phyloP scores from a whole-genome alignment of 768 basidiomycete genomes.

The Exsudoporus frostii region DNA sequence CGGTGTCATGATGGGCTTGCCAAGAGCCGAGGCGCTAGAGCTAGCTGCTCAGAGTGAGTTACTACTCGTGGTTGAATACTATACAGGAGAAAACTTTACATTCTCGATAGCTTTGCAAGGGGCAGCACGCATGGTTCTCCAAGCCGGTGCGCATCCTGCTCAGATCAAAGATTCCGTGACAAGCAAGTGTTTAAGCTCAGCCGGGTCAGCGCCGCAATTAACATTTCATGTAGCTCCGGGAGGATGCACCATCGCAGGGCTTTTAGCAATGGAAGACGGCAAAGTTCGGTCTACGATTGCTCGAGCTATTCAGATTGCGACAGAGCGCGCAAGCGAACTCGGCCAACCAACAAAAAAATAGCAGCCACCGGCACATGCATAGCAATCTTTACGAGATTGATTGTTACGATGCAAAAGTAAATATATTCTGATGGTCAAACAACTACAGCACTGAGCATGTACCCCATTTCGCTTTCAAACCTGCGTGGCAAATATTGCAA shows the following conservation, averaged over 20 bases:
- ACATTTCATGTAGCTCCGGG: conserved; percentile 72
- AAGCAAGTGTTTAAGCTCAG: conserved; percentile 50
- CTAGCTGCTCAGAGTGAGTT: conserved; percentile 89
- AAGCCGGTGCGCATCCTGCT: conserved; percentile 87
- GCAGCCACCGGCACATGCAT: not conserved
- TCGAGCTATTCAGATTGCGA: conserved; percentile 89
- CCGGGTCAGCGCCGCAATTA: not conserved
- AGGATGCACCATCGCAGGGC: conserved; percentile 97
- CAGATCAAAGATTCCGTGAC: conserved; percentile 97
- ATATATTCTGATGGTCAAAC: not conserved
- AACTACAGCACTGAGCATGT: conserved; percentile 12
- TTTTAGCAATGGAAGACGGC: conserved; percentile 93
- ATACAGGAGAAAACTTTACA: not conserved
- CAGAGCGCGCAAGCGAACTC: conserved; percentile 81
- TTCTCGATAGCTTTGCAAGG: conserved; percentile 78
- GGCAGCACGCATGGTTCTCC: conserved; percentile 91
- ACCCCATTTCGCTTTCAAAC: conserved; percentile 37
- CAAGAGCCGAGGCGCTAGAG: conserved; percentile 89
- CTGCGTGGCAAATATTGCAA: conserved; percentile 26
- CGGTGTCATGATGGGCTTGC: conserved; percentile 99
- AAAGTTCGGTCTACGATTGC: conserved; percentile 92
- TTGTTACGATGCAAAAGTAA: not conserved
- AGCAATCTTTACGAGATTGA: not conserved
- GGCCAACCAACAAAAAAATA: conserved; percentile 66
- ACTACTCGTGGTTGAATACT: not conserved